Conservation (phyloP, 164 flowering plant genomes). For the Hamamelis virginiana region DNA sequence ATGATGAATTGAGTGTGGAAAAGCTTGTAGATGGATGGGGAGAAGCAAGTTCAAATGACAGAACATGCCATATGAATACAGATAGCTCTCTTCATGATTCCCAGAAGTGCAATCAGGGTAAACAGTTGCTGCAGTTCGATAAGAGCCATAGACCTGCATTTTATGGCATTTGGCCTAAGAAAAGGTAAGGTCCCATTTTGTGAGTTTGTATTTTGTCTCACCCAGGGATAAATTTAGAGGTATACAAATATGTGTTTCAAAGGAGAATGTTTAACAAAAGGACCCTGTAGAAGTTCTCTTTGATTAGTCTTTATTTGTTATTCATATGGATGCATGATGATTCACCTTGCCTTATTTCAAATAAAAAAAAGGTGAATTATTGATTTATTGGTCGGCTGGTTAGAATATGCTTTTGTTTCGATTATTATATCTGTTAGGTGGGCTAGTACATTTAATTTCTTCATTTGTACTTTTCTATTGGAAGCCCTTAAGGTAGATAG, state of each 20-base stretch:
- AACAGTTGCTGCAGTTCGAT: slow-evolving; percentile 83
- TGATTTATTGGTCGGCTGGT: not conserved
- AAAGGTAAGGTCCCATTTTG: slow-evolving; percentile 46
- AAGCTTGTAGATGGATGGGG: slow-evolving; percentile 54
- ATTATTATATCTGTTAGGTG: not conserved
- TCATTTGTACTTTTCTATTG: not conserved
- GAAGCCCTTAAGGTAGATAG: too few relatives aligned
- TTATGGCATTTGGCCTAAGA: slow-evolving; percentile 80
- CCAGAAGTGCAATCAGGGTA: slow-evolving; percentile 33
- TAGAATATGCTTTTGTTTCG: not conserved
- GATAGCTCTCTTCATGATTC: slow-evolving; percentile 19
- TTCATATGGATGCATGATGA: not conserved
- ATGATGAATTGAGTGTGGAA: slow-evolving; percentile 40
- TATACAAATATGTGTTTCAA: too few relatives aligned
- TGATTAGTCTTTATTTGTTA: too few relatives aligned
- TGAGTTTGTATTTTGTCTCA: not conserved
- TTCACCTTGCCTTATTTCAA: not conserved
- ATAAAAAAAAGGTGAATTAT: not conserved
- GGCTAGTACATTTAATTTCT: not conserved
- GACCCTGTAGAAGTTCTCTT: not conserved
- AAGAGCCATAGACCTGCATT: slow-evolving; percentile 92
- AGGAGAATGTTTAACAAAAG: too few relatives aligned
- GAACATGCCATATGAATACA: slow-evolving; percentile 19
- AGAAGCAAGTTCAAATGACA: slow-evolving; percentile 32
- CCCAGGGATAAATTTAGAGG: not conserved